A percentile compares a stretch with the other conserved stretches of the same genome.
These are phyloP conservation scores for Tulasnella sp. DNA, from an alignment of 768 basidiomycete genomes.

Conservation along the genomic window DNA sequence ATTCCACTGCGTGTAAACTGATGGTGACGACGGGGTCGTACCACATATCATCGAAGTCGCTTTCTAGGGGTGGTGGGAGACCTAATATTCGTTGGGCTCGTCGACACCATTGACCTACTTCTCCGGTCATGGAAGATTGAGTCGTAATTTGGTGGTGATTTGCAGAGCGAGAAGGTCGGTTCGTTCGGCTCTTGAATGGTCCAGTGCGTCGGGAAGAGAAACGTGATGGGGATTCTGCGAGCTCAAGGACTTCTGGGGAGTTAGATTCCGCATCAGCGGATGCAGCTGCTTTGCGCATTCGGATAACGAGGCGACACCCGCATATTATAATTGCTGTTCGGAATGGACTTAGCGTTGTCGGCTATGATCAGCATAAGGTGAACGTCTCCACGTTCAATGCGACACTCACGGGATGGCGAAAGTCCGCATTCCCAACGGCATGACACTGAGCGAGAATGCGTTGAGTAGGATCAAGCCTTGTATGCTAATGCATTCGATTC, in stretches of 20 bases:
- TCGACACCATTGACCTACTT: not conserved
- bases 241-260: not conserved
- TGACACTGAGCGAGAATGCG: not conserved
- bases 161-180: not conserved
- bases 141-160: not conserved
- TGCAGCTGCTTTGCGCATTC: constrained; percentile 8
- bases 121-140: not conserved
- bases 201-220: not conserved
- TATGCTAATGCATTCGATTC: not conserved
- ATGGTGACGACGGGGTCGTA: constrained; percentile 9
- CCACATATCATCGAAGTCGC: constrained; percentile 2
- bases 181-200: not conserved
- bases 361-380: not conserved
- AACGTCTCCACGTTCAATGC: not conserved
- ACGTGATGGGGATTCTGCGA: not conserved
- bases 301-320: constrained; percentile 9
- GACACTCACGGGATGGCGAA: constrained; percentile 5
- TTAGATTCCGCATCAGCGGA: not conserved
- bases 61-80: not conserved
- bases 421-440: constrained; percentile 2
- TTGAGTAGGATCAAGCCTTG: constrained; percentile 4
- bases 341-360: not conserved
- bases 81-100: constrained; percentile 7
- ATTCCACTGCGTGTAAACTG: not conserved
- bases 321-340: constrained; percentile 15